Percentiles rank a stretch among this genome's conserved stretches.
Conservation (phyloP, 2,329 filamentous ascomycete genomes). For the Cordyceps fumosorosea region DNA sequence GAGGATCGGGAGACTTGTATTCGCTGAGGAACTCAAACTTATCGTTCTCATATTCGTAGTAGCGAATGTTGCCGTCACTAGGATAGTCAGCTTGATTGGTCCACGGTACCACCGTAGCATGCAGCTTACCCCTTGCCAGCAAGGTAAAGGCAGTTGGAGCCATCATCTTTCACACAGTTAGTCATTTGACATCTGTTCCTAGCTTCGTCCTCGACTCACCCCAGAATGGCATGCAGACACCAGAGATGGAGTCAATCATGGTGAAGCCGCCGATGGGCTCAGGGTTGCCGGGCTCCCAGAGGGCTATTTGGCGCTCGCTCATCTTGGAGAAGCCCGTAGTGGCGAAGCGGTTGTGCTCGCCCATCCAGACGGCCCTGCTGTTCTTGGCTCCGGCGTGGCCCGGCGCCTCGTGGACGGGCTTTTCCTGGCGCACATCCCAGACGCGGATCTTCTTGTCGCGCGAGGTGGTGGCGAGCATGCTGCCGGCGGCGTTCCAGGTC, state of each 20-base stretch:
- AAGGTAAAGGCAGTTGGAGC: constrained; percentile 89
- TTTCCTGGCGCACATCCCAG: constrained; percentile 95
- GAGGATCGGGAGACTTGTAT: constrained; percentile 93
- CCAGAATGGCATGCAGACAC: constrained; percentile 99
- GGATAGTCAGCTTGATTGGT: background rate
- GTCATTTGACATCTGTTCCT: background rate
- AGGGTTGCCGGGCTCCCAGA: constrained; percentile 86
- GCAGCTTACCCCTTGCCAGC: constrained; percentile 80
- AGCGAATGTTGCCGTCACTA: constrained; percentile 90
- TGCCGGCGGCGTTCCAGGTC: constrained; percentile 89
- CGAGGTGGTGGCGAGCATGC: constrained; percentile 82
- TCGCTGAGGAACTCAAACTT: constrained; percentile 97
- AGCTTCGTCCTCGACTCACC: constrained; percentile 37
- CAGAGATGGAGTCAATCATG: constrained; percentile 89
- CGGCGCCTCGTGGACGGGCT: constrained; percentile 71
- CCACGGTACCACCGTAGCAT: constrained; percentile 37
- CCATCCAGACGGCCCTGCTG: constrained; percentile 94
- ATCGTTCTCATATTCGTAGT: constrained; percentile 97
- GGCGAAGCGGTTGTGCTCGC: constrained; percentile 90
- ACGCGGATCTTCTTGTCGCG: constrained; percentile 97
- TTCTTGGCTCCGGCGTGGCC: constrained; percentile 95
- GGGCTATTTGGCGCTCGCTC: constrained; percentile 92
- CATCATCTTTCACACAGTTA: constrained; percentile 55
- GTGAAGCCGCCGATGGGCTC: constrained; percentile 88
- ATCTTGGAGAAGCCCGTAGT: constrained; percentile 97